Base-by-base conservation (phyloP, 2,329 filamentous ascomycete genomes). In the Xylariaceae sp. region DNA sequence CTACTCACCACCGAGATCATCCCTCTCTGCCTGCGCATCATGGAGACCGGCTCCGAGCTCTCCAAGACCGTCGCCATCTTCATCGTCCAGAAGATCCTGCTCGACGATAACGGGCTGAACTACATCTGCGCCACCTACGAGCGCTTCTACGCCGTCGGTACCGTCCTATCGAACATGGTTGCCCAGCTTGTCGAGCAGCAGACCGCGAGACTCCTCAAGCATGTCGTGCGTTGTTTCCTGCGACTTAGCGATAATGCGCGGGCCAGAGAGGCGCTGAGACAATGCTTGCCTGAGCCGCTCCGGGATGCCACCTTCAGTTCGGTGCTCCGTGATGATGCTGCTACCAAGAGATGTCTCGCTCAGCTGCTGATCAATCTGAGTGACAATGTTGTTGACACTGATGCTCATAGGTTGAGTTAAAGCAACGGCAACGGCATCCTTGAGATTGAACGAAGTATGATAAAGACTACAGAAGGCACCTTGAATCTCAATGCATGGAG, bases 41-140 rank as follows among this genome's bases (percentile, higher is more conserved):
- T 98, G 93, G 93, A 98, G 73, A 98, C 93, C 0, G 93, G 93
- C 40, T 96, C 91, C 1, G 93, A 98, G 69, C 79, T 98, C 49
- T 96, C 90, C 75, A 98, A 98, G 75, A 98, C 93, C 1, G 93
- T 98, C 12, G 93, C 93, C 47, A 98, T 98, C 60, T 98, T 98
- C 73, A 98, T 98, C 60, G 93, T 98, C 16, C 93, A 98, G 70
- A 98, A 98, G 77, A 98, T 98, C 21, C 73, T 98, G 42, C 80
- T 98, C 3, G 93, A 98, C 63, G 93, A 98, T 61, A 92, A 95
- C 60, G 93, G 93, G 4, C 78, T 98, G 52, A 93, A 93, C 62
- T 98, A 98, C 68, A 98, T 98, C 48, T 98, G 93, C 70, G 92
- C 94, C 54, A 98, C 93, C 1, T 98, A 98, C 61, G 93, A 98